These are phyloP conservation scores for Phytophthora ohioensis DNA, from an alignment of 352 stramenopile species.

Conservation along the genomic window DNA sequence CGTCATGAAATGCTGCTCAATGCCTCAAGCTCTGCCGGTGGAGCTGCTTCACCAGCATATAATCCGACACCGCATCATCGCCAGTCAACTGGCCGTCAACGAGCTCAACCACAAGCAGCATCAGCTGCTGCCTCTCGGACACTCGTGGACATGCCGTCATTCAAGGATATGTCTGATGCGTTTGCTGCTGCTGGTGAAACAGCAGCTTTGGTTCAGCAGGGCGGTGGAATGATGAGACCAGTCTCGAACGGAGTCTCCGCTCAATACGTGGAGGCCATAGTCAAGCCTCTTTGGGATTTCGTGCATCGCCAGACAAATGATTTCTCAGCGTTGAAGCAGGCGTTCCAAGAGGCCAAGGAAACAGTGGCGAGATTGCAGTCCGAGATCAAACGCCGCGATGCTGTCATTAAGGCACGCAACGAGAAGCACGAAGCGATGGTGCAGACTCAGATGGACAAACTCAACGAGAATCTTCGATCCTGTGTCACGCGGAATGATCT, in stretches of 20 bases:
- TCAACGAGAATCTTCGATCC: conserved; percentile 76
- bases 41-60: conserved; percentile 26
- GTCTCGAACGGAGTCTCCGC: conserved; percentile 15
- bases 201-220: conserved; percentile 24
- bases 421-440: conserved; percentile 78
- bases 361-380: conserved; percentile 75
- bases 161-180: conserved; percentile 35
- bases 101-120: conserved; percentile 14
- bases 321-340: conserved; percentile 64
- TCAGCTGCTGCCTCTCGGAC: conserved; percentile 13
- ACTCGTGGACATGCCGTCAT: conserved; percentile 28
- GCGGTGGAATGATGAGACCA: background rate
- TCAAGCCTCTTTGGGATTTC: conserved; percentile 82
- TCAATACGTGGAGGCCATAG: conserved; percentile 41
- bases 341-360: conserved; percentile 78
- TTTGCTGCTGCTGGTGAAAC: conserved; percentile 35
- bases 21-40: conserved; percentile 46
- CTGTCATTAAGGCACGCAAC: conserved; percentile 79
- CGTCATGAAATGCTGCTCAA: conserved; percentile 80
- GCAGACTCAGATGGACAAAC: conserved; percentile 80
- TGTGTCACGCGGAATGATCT: conserved; percentile 85
- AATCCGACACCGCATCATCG: conserved; percentile 68
- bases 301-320: conserved; percentile 84
- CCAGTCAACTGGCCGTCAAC: conserved; percentile 51
- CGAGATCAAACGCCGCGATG: conserved; percentile 85